phyloP scores from a whole-genome alignment of 225 moss, liverwort and hornwort species.

The Sphagnum contortum region DNA sequence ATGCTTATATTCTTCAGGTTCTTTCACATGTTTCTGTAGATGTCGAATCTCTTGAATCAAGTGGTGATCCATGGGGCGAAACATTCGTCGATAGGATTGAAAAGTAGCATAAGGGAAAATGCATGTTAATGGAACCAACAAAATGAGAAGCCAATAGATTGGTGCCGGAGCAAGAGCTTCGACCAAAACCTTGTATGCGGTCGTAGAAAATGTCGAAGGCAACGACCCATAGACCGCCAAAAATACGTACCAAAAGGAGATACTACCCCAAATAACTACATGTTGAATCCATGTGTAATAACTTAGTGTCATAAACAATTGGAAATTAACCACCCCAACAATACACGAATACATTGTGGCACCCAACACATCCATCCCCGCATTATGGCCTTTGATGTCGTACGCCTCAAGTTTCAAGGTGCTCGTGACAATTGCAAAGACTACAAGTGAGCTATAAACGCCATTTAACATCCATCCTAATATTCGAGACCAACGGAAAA shows the following conservation, averaged over 20 bases:
- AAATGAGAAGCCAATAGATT: constrained; percentile 67
- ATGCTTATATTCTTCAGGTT: constrained; percentile 88
- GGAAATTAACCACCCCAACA: constrained; percentile 87
- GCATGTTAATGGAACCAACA: constrained; percentile 50
- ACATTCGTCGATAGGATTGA: constrained; percentile 60
- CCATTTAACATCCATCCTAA: constrained; percentile 96
- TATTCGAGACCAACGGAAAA: constrained; percentile 88
- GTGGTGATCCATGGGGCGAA: constrained; percentile 92
- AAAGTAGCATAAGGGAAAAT: constrained; percentile 64
- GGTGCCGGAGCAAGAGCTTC: constrained; percentile 68
- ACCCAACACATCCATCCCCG: constrained; percentile 73
- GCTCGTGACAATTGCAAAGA: constrained; percentile 56
- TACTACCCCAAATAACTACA: constrained; percentile 86
- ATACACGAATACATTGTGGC: constrained; percentile 85
- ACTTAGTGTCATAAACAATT: constrained; percentile 72
- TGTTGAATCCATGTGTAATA: constrained; percentile 99
- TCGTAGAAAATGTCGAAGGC: constrained; percentile 35
- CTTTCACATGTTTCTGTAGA: constrained; percentile 83
- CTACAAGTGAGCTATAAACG: constrained; percentile 70
- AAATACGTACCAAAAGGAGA: constrained; percentile 82
- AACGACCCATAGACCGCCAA: constrained; percentile 64
- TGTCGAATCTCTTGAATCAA: constrained; percentile 94
- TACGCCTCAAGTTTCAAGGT: constrained; percentile 58
- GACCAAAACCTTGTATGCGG: constrained; percentile 79
- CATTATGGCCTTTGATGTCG: constrained; percentile 52